phyloP scores from a whole-genome alignment of 768 basidiomycete species.

The Leucocoprinus sp. region DNA sequence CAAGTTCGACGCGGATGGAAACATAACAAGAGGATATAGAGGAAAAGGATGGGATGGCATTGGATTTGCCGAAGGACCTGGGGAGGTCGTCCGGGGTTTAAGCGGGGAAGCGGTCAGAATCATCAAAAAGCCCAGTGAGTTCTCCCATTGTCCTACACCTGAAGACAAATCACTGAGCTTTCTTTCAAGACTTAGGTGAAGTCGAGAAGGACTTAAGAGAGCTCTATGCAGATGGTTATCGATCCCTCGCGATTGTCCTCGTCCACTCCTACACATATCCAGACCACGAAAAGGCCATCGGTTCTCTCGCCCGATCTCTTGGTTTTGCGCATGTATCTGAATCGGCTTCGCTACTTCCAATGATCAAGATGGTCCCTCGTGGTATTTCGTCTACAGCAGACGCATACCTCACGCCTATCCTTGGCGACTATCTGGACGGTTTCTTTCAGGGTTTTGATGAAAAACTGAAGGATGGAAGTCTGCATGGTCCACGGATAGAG shows the following conservation, averaged over 20 bases:
- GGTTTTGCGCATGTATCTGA: constrained; percentile 91
- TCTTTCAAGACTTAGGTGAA: constrained; percentile 39
- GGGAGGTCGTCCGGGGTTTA: constrained; percentile 71
- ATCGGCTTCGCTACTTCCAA: constrained; percentile 80
- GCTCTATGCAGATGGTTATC: constrained; percentile 76
- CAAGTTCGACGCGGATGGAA: constrained; percentile 67
- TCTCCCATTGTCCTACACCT: neutral
- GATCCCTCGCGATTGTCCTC: constrained; percentile 82
- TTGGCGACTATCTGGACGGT: constrained; percentile 77
- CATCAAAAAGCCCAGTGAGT: constrained; percentile 61
- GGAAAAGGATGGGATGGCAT: constrained; percentile 72
- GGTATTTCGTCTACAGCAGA: constrained; percentile 91
- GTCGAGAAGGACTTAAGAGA: constrained; percentile 56
- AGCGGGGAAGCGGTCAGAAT: constrained; percentile 89
- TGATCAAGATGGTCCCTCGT: constrained; percentile 94
- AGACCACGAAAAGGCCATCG: constrained; percentile 72
- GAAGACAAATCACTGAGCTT: no score
- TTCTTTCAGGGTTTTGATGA: constrained; percentile 87
- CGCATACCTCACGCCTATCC: constrained; percentile 89
- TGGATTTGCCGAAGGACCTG: constrained; percentile 69
- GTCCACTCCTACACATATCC: constrained; percentile 91
- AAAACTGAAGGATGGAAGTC: constrained; percentile 51
- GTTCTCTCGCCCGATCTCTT: constrained; percentile 60
- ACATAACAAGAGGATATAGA: constrained; percentile 56
- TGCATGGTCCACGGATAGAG: constrained; percentile 68